Base-by-base conservation (phyloP, 2,329 filamentous ascomycete genomes). In the Microsporum audouinii region DNA sequence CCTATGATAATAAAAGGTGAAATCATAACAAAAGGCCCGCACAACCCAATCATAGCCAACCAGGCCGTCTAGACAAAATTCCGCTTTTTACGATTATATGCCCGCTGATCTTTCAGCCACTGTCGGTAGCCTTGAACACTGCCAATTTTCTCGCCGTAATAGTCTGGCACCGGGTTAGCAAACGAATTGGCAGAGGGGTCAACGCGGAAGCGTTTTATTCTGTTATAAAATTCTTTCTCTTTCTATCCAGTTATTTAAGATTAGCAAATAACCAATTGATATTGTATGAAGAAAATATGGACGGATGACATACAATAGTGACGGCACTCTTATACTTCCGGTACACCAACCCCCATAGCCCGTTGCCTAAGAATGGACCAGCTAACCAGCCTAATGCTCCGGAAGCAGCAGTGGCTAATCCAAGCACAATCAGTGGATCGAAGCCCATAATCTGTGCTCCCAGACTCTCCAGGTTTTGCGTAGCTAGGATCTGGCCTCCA, bases 121-220 rank as follows among this genome's bases (percentile, higher is more conserved):
- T 90, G 87, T 69, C 94, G 81, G 75, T 97, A 99, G 55, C 89
- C 91, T 60, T 86, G 82, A 27, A 97, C 90, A 69, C 91, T 96
- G 58, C 88, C 89, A 69, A 99, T 96, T 82, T 96, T 97, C 79
- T 99, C 94, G 69, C 94, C 94, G 71, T 99, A 99, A 77, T 96
- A 99, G 73, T 99, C 94, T 49, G 92, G 91, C 0, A 96, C 89
- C 17, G 94, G 94, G 77, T 97, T 97, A 59, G 89, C 84, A 67
- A 94, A 86, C 45, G 89, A 95, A 64, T 91, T 95, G 60, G 88
- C 87, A 14, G 86, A 88, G 2, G 94, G 92, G 73, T 99, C 92
- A 64, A 95, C 92, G 31, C 94, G 86, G 78, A 94, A 88, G 75
- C 87, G 89, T 80, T 91, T 94, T 76, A 99, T 89, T 66, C 92